phyloP scores from a whole-genome alignment of 1,284 basidiomycete genomes.

The Schizophyllum amplum region DNA sequence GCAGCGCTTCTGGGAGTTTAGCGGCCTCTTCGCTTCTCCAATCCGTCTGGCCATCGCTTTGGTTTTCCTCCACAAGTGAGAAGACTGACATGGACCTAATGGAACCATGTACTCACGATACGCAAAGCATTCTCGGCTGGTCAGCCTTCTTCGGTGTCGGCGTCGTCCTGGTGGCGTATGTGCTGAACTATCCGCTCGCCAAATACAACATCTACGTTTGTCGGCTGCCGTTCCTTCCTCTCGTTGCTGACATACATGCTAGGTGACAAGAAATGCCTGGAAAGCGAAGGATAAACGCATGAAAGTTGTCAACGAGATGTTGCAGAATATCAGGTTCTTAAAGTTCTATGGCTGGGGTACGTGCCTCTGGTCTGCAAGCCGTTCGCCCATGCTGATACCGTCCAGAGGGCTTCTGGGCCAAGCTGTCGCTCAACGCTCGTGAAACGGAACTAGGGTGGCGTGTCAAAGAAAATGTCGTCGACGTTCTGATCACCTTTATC shows the following conservation, averaged over 20 bases:
- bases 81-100: constrained; percentile 7
- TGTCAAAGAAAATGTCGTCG: constrained; percentile 53
- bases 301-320: constrained; percentile 72
- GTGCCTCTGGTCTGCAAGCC: constrained; percentile 6
- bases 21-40: constrained; percentile 60
- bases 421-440: constrained; percentile 39
- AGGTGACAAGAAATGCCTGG: constrained; percentile 58
- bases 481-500: constrained; percentile 52
- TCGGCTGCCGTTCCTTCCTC: constrained; percentile 7
- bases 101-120: constrained; percentile 1
- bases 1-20: constrained; percentile 66
- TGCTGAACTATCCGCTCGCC: constrained; percentile 58
- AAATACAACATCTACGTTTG: constrained; percentile 58
- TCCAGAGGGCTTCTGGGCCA: constrained; percentile 46
- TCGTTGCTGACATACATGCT: constrained; percentile 1
- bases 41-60: constrained; percentile 69
- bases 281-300: constrained; percentile 71
- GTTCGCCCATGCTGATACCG: background rate
- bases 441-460: constrained; percentile 56
- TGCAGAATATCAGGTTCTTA: constrained; percentile 64
- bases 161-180: constrained; percentile 59
- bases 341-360: constrained; percentile 70
- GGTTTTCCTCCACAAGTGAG: constrained; percentile 68
- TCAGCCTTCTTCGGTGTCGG: constrained; percentile 73
- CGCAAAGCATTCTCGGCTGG: constrained; percentile 68